Conservation (phyloP, 192 early-diverging fungal species). For the Rhizoclosmatium globosum region DNA sequence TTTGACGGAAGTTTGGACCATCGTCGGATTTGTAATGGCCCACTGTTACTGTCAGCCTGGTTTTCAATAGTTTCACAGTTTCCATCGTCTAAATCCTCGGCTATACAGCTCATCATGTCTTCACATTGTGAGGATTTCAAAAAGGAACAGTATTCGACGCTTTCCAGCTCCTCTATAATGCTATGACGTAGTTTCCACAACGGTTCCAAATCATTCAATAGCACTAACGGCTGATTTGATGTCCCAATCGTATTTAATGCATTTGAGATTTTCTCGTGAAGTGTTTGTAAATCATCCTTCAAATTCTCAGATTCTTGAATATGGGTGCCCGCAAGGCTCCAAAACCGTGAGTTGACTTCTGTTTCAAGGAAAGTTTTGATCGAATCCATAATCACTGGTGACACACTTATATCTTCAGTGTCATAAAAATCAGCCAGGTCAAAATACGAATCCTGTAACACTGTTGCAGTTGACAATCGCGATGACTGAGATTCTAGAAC, state of each 20-base stretch:
- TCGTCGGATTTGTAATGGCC: neutral
- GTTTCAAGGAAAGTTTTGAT: neutral
- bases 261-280: neutral
- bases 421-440: constrained; percentile 31
- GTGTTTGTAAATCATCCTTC: neutral
- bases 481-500: neutral
- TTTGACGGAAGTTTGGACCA: constrained; percentile 4
- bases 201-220: constrained; percentile 31
- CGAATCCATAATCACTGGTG: neutral
- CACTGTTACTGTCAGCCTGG: neutral
- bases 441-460: neutral
- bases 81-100: neutral
- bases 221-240: neutral
- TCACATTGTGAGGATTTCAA: neutral
- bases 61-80: neutral
- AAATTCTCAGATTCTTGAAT: neutral
- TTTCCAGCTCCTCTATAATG: constrained; percentile 20
- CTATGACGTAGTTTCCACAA: constrained; percentile 18
- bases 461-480: neutral
- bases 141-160: neutral
- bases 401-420: constrained; percentile 17
- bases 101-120: neutral
- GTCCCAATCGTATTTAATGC: neutral
- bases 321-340: neutral
- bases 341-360: constrained; percentile 14